A percentile compares a stretch with the other conserved stretches of the same genome.
Evolutionary conservation across 1,139 yeast species (phyloP).

Genomic region (Yamadazyma atmosphaerica): DNA sequence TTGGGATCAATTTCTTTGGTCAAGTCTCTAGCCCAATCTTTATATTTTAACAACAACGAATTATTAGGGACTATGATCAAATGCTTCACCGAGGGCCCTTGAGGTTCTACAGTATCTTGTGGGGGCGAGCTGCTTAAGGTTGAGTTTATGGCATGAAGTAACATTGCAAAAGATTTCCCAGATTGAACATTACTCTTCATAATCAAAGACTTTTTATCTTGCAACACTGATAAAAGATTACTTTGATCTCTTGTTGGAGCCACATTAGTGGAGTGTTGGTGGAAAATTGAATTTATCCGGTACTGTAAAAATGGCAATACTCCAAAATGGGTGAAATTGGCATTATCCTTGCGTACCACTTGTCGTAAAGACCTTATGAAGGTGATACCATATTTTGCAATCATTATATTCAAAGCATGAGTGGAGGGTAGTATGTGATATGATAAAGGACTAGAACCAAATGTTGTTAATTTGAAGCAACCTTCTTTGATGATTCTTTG

Average conservation of each 20-base stretch:
- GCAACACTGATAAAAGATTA: slow-evolving; percentile 18
- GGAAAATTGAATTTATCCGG: slow-evolving; percentile 19
- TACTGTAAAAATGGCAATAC: slow-evolving; percentile 30
- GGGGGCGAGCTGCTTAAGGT: slow-evolving; percentile 7
- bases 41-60: slow-evolving; percentile 22
- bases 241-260: slow-evolving; percentile 27
- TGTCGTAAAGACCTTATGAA: neutral
- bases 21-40: slow-evolving; percentile 14
- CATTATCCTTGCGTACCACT: neutral
- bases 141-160: slow-evolving; percentile 24
- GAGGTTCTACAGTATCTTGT: slow-evolving; percentile 14
- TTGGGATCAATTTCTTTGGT: slow-evolving; percentile 20
- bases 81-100: slow-evolving; percentile 11
- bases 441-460: neutral
- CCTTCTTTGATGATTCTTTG: too few relatives aligned
- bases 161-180: slow-evolving; percentile 28
- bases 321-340: slow-evolving; percentile 25
- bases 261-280: slow-evolving; percentile 14
- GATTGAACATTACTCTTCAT: slow-evolving; percentile 15
- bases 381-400: slow-evolving; percentile 1
- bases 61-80: slow-evolving; percentile 31
- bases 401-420: neutral
- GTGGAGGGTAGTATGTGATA: too few relatives aligned
- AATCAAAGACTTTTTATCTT: slow-evolving; percentile 20
- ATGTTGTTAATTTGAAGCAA: too few relatives aligned